phyloP scores from a whole-genome alignment of 352 stramenopile genomes.

The Phytophthora megakarya region DNA sequence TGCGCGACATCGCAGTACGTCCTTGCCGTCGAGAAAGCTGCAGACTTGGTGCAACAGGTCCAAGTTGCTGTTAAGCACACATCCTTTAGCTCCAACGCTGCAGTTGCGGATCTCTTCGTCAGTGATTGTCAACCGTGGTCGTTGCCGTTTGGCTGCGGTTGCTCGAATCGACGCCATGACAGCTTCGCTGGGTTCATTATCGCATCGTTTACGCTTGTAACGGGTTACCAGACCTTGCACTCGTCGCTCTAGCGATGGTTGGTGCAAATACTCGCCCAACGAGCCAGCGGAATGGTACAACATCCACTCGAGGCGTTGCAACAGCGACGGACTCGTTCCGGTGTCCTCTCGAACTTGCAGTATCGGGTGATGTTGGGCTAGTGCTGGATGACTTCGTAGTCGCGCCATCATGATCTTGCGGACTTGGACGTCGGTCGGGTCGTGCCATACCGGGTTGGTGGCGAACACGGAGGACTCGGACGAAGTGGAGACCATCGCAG shows the following conservation, averaged over 20 bases:
- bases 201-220: conserved; percentile 46
- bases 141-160: conserved; percentile 17
- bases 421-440: conserved; percentile 45
- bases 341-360: conserved; percentile 28
- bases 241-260: conserved; percentile 64
- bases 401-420: conserved; percentile 57
- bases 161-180: conserved; percentile 18
- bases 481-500: conserved; percentile 11
- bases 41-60: conserved; percentile 65
- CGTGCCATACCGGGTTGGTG: conserved; percentile 33
- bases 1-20: conserved; percentile 45
- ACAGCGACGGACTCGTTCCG: conserved; percentile 46
- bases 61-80: conserved; percentile 57
- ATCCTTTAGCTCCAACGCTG: conserved; percentile 22
- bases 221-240: conserved; percentile 77
- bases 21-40: conserved; percentile 55
- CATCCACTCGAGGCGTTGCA: conserved; percentile 81
- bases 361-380: conserved; percentile 38
- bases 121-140: conserved; percentile 16
- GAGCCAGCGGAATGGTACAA: conserved; percentile 73
- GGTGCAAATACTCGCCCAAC: conserved; percentile 67
- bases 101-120: conserved; percentile 25
- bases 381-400: conserved; percentile 40
- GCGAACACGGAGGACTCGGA: conserved; percentile 13
- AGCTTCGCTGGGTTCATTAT: conserved; percentile 22